Conservation (phyloP, 2,329 filamentous ascomycete genomes). For the Cytospora chrysosperma region DNA sequence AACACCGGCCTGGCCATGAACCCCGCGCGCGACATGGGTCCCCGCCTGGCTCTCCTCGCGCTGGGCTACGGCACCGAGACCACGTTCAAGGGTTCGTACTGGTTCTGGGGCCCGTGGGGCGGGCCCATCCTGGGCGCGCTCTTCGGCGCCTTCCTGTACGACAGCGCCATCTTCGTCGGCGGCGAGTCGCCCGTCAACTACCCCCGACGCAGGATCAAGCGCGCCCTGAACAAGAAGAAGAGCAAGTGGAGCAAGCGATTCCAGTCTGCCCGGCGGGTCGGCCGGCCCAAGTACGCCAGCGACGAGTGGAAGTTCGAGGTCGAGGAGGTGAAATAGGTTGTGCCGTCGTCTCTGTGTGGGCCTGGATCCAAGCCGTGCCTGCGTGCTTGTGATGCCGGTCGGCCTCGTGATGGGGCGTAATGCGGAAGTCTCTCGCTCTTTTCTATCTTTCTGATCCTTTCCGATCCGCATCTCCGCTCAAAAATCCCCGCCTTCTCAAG, state of each 20-base stretch:
- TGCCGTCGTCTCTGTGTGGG: background rate
- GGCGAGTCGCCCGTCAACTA: slow-evolving; percentile 53
- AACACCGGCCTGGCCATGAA: slow-evolving; percentile 50
- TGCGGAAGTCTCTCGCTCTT: slow-evolving; percentile 8
- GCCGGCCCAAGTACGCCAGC: slow-evolving; percentile 21
- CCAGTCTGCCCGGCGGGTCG: slow-evolving; percentile 6
- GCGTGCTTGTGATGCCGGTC: background rate
- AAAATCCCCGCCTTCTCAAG: background rate
- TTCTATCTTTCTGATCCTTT: background rate
- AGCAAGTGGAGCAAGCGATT: slow-evolving; percentile 28
- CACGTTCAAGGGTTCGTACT: slow-evolving; percentile 43
- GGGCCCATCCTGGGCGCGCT: slow-evolving; percentile 39
- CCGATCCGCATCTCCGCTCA: slow-evolving; percentile 8
- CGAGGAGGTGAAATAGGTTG: slow-evolving; percentile 4
- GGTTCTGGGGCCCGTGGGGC: slow-evolving; percentile 46
- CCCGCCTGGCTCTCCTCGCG: slow-evolving; percentile 44
- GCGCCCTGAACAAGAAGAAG: slow-evolving; percentile 45
- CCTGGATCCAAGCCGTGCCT: background rate
- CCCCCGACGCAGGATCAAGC: slow-evolving; percentile 41
- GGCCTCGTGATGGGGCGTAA: slow-evolving; percentile 2
- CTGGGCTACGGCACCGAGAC: slow-evolving; percentile 42
- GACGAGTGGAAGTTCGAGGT: slow-evolving; percentile 22
- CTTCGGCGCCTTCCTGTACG: slow-evolving; percentile 49
- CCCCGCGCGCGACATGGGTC: slow-evolving; percentile 49
- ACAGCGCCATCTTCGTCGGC: slow-evolving; percentile 49